Evolutionary conservation across 2,329 filamentous ascomycete genomes (phyloP).

Genomic region (Chaetomium globosum): DNA sequence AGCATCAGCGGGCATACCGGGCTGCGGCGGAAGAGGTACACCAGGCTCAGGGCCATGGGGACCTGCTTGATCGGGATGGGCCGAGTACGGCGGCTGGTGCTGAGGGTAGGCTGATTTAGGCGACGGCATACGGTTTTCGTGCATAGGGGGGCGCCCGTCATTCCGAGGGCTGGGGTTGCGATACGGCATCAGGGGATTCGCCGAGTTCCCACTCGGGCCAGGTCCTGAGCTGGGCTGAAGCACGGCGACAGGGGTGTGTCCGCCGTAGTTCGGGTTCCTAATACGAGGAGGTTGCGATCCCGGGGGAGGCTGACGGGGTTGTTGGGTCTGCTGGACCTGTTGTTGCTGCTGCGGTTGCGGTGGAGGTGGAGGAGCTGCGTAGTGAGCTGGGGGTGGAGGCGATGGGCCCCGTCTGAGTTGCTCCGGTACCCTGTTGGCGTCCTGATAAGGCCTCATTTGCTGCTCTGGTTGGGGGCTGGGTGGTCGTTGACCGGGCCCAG

Average conservation of each 20-base stretch:
- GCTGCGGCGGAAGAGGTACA: conserved; percentile 57
- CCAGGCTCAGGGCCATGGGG: conserved; percentile 71
- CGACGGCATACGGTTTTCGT: conserved; percentile 88
- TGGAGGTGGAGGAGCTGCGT: conserved; percentile 57
- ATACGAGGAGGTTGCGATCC: conserved; percentile 51
- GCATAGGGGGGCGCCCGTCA: conserved; percentile 72
- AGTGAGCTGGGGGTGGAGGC: conserved; percentile 56
- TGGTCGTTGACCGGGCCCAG: conserved; percentile 68
- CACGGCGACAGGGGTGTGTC: conserved; percentile 52
- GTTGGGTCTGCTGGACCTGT: conserved; percentile 38
- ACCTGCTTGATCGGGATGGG: conserved; percentile 67
- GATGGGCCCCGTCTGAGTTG: conserved; percentile 57
- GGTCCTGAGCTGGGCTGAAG: conserved; percentile 43
- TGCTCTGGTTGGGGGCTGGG: conserved; percentile 76
- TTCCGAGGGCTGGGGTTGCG: conserved; percentile 77
- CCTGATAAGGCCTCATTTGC: conserved; percentile 69
- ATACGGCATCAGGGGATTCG: conserved; percentile 68
- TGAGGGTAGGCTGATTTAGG: conserved; percentile 84
- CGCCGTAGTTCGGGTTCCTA: conserved; percentile 62
- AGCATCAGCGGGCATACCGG: conserved; percentile 64
- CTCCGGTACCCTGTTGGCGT: conserved; percentile 57
- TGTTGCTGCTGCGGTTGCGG: conserved; percentile 48
- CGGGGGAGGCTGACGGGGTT: conserved; percentile 45
- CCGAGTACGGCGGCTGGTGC: conserved; percentile 69
- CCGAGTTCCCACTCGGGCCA: conserved; percentile 50